Base-by-base conservation (phyloP, 257 asterid genomes). In the Solanum chiquidenum region DNA sequence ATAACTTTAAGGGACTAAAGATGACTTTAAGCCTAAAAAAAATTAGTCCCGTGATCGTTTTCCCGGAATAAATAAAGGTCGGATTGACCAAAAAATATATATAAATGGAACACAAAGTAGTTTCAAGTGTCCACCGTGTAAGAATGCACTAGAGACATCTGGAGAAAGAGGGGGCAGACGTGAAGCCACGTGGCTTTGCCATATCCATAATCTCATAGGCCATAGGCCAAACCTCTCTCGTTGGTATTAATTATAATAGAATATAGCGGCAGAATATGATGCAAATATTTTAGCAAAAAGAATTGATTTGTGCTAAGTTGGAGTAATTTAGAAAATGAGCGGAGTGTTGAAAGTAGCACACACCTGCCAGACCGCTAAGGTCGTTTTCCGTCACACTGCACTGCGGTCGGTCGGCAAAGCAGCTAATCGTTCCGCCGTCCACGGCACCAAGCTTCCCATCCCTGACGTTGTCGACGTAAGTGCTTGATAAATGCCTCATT, bases 391-490 rank as follows among this genome's bases (percentile, higher is more conserved):
- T 38, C 34, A 31, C n/a, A 35, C 31, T 46, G 84, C 75, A 75
- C 91, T 95, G 88, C 83, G 87, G 82, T 83, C 92, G 46, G 94
- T 88, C 18, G 89, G 84, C 62, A 95, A 93, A 89, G 93, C 95
- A 40, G 83, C 93, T 55, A 92, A 89, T 83, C 94, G 95, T 21
- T 94, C 95, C 44, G 94, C 95, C 83, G 97, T 94, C 77, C 97
- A 94, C 40, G 96, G 98, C 42, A 75, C 92, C 44, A 95, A 92
- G 92, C 93, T 90, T 55, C 98, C 96, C 7, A 40, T 87, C 69
- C 92, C 93, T 18, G 93, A 89, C 33, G 37, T 72, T 74, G 83
- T 92, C 31, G 92, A 90, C 29, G 96, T 93, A 66, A 87, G 74
- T 62, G 33, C 12, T 72, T 62, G 33, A 35, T 72, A 42, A 3